Evolutionary conservation across 2,329 filamentous ascomycete genomes (phyloP), one percentile per base, ranked within the genome.

Genomic region (Fusarium neocosmosporiellum): DNA sequence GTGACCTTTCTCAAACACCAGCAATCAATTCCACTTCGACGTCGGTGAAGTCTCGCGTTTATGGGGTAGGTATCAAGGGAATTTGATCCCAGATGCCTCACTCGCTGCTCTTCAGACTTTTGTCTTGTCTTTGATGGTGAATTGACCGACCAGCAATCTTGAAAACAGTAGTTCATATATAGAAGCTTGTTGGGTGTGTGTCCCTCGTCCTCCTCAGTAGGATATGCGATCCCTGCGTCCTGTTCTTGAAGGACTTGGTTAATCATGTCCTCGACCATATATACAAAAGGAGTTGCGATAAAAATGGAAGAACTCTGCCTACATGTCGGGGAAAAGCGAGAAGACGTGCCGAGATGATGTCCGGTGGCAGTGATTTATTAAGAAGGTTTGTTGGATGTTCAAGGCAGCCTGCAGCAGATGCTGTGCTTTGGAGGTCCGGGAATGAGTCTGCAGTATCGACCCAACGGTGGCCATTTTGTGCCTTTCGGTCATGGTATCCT

Each of bases 41-140:
- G 16, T 36, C 1, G 34, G 7, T 36, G 14, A 36, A 0, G 34
- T 36, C 13, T 36, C 8, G 3, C 34, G 34, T 36, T 34, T 14
- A 1, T 11, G 9, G 9, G 3, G 37, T 10, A 11, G 1, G 11
- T 39, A 1, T 11, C 9, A 5, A 11, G 5, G 18, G 1, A 39
- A 39, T 8, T 6, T 37, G 36, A n/a, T 29, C 4, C 27, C 27
- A 18, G 9, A 37, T 18, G 8, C n/a, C n/a, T n/a, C n/a, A n/a
- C n/a, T n/a, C n/a, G 16, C 36, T 37, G 9, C 36, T 37, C 18
- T 11, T n/a, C 16, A 8, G 18, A 18, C 36, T 9, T 18, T 10
- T 37, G 8, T 2, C 18, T n/a, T n/a, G 9, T 20, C n/a, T 39
- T 4, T 24, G 41, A 46, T 16, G 8, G 41, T 24, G 8, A 18